These are phyloP conservation scores for Ustilago shanxiensis DNA, from an alignment of 1,284 basidiomycete genomes.

Conservation along the genomic window DNA sequence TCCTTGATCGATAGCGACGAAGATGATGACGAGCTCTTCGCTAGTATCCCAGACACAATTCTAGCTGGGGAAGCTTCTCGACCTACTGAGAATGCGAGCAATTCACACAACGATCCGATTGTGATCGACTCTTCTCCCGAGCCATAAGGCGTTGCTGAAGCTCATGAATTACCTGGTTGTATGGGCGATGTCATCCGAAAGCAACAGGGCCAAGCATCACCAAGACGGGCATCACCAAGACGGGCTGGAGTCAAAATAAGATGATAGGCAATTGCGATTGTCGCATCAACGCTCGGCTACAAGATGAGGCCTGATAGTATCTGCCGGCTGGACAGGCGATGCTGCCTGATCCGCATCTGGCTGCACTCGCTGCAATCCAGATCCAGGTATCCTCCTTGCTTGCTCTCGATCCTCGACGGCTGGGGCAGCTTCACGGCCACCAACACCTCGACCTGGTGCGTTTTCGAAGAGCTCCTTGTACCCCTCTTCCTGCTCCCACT, in stretches of 20 bases:
- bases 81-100: background rate
- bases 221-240: no score
- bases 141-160: constrained; percentile 2
- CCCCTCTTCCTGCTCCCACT: constrained; percentile 53
- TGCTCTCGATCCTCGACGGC: constrained; percentile 58
- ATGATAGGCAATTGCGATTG: no score
- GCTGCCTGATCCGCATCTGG: background rate
- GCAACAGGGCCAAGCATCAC: no score
- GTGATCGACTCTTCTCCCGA: constrained; percentile 50
- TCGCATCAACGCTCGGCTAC: constrained; percentile 15
- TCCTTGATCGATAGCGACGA: constrained; percentile 43
- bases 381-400: constrained; percentile 42
- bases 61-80: background rate
- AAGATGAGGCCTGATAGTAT: background rate
- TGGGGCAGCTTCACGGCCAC: constrained; percentile 38
- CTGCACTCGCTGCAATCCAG: constrained; percentile 20
- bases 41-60: constrained; percentile 1
- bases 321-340: background rate
- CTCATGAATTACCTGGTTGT: no score
- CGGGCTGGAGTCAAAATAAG: no score
- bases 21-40: constrained; percentile 36
- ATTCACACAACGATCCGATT: constrained; percentile 32
- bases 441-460: constrained; percentile 49
- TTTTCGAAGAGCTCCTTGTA: constrained; percentile 46
- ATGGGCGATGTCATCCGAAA: no score